Conservation (phyloP, 2,329 filamentous ascomycete genomes). For the Orbilia javanica region DNA sequence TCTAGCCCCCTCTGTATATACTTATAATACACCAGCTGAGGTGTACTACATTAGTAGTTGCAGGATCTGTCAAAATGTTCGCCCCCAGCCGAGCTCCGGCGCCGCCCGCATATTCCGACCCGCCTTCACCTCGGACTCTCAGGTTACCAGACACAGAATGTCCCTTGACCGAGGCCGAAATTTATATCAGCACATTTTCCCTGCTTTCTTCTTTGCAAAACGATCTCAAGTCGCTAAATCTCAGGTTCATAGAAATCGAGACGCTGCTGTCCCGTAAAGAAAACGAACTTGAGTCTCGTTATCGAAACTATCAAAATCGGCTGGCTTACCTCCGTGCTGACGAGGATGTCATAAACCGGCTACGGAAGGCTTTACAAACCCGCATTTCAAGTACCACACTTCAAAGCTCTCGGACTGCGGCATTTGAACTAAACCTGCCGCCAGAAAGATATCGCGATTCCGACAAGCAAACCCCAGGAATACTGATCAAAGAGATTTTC, state of each 20-base stretch:
- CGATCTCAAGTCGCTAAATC: not conserved
- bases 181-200: not conserved
- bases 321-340: not conserved
- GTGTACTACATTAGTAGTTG: not conserved
- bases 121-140: not conserved
- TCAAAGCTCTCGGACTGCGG: not conserved
- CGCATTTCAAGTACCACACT: not conserved
- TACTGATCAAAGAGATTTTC: not conserved
- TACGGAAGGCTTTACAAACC: not conserved
- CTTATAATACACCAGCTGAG: not conserved
- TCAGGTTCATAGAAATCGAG: not conserved
- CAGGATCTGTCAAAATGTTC: not conserved
- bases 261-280: not conserved
- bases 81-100: not conserved
- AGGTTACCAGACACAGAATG: not conserved
- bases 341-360: not conserved
- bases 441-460: not conserved
- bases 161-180: constrained; percentile 6
- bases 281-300: not conserved
- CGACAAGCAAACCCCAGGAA: not conserved
- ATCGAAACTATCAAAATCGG: not conserved
- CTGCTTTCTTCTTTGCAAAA: not conserved
- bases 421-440: not conserved
- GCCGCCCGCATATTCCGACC: not conserved
- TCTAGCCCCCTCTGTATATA: not conserved